Conservation (phyloP, 768 basidiomycete genomes). For the Mycena rebaudengoi region DNA sequence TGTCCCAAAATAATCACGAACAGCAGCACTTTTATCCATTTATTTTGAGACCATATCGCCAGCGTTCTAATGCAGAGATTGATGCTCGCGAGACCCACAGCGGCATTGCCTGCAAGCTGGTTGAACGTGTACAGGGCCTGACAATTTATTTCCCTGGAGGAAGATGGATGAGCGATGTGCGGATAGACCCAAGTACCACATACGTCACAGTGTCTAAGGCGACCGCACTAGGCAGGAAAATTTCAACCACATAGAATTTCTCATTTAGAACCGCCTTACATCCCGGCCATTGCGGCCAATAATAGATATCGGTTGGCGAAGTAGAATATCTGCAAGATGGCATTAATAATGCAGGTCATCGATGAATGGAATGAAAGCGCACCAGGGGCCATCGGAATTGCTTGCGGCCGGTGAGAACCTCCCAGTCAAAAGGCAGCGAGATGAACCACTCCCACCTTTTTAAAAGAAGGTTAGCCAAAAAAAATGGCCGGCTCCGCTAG, state of each 20-base stretch:
- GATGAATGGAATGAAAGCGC: not conserved
- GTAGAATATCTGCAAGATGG: constrained; percentile 48
- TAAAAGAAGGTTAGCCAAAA: constrained; percentile 1
- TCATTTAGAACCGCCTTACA: constrained; percentile 39
- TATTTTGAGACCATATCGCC: constrained; percentile 42
- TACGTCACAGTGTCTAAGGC: constrained; percentile 59
- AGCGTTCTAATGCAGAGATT: constrained; percentile 60
- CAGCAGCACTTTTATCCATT: constrained; percentile 42
- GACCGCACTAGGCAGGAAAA: constrained; percentile 48
- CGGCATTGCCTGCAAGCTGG: constrained; percentile 56
- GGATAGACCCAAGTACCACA: constrained; percentile 18
- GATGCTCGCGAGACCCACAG: constrained; percentile 59
- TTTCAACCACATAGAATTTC: not conserved
- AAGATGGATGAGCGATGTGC: not conserved
- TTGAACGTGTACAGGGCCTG: constrained; percentile 73
- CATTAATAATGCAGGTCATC: not conserved
- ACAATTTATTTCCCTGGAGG: constrained; percentile 63
- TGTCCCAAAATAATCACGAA: constrained; percentile 52
- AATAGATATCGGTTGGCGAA: constrained; percentile 54
- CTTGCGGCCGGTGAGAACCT: constrained; percentile 49
- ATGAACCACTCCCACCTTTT: constrained; percentile 75
- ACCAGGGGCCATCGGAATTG: constrained; percentile 58
- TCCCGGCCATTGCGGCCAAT: constrained; percentile 51
- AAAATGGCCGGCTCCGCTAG: too few relatives aligned
- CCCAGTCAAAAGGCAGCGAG: constrained; percentile 56